Evolutionary conservation across 2,329 filamentous ascomycete genomes (phyloP), one percentile per base, ranked within the genome.

Genomic region (Calonectria pseudoreteaudii): DNA sequence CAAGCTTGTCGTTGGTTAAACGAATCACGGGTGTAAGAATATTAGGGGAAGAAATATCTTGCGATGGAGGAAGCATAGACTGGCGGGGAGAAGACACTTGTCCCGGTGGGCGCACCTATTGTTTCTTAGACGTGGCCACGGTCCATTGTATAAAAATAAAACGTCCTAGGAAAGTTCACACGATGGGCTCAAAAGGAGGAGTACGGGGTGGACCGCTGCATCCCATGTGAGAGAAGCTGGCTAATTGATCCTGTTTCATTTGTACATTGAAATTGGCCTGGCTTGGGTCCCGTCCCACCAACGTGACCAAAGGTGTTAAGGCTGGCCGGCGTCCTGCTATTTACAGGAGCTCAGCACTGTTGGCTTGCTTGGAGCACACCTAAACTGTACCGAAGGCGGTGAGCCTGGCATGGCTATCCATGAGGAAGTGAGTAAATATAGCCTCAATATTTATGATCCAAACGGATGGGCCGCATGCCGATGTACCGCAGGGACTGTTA

Each of bases 1-100:
- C 84, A 93, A 93, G 88, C 90, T 99, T 80, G 87, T 98, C 81
- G 98, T 99, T 87, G 97, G 97, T 94, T 99, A 96, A 91, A 84
- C 75, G 71, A 75, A 58, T 26, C 30, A 71, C 31, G 60, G 70
- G 79, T 81, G 80, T 81, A 81, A 74, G 79, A 81, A 72, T 80
- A 81, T 74, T 70, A 71, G 67, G 38, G 70, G 76, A 62, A 66
- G 73, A 52, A 28, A 67, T 68, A 53, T 72, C 58, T 68, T 70
- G 74, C 58, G 66, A 66, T 41, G 49, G 71, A 70, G 62, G 73
- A 75, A 77, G 77, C 49, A 68, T 75, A 81, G 78, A 81, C 76
- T 81, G 76, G 77, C 31, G 66, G 64, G 66, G 74, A 74, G 77
- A 73, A 74, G 71, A 74, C 65, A 75, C 65, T 60, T 75, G 75